These are phyloP conservation scores for Clonostachys solani DNA, from an alignment of 2,329 filamentous ascomycete genomes.

Conservation along the genomic window DNA sequence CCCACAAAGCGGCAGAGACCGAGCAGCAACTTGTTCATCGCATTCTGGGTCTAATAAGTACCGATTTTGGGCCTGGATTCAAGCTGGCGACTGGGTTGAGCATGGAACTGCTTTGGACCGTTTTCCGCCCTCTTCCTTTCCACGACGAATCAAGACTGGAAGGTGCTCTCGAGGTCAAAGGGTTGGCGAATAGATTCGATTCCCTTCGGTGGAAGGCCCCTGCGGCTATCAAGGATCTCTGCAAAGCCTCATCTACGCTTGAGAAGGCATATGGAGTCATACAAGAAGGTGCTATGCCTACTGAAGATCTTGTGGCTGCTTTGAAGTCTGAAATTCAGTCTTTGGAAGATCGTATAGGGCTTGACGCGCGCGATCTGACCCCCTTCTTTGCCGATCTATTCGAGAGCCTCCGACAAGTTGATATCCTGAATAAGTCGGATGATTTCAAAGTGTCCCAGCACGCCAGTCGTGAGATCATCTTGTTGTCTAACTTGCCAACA, in stretches of 20 bases:
- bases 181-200: conserved; percentile 57
- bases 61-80: conserved; percentile 65
- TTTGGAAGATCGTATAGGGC: conserved; percentile 41
- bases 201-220: conserved; percentile 53
- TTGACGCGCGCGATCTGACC: conserved; percentile 29
- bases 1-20: too few relatives aligned
- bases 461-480: conserved; percentile 32
- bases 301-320: conserved; percentile 41
- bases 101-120: conserved; percentile 77
- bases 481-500: conserved; percentile 39
- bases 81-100: conserved; percentile 69
- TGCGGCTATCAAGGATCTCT: conserved; percentile 45
- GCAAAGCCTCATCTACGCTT: conserved; percentile 49
- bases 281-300: conserved; percentile 31
- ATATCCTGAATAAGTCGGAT: conserved; percentile 24
- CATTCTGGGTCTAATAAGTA: conserved; percentile 37
- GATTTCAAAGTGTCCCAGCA: background rate
- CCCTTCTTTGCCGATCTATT: conserved; percentile 53
- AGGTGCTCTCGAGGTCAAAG: conserved; percentile 45
- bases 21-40: conserved; percentile 1
- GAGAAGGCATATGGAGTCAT: conserved; percentile 53
- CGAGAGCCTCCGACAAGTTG: conserved; percentile 50
- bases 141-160: conserved; percentile 37
- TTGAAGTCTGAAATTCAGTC: conserved; percentile 45
- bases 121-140: conserved; percentile 61